Evolutionary conservation across 225 moss, liverwort and hornwort species (phyloP), one percentile per base, ranked within the genome.

Genomic region (Polytrichum formosum): DNA sequence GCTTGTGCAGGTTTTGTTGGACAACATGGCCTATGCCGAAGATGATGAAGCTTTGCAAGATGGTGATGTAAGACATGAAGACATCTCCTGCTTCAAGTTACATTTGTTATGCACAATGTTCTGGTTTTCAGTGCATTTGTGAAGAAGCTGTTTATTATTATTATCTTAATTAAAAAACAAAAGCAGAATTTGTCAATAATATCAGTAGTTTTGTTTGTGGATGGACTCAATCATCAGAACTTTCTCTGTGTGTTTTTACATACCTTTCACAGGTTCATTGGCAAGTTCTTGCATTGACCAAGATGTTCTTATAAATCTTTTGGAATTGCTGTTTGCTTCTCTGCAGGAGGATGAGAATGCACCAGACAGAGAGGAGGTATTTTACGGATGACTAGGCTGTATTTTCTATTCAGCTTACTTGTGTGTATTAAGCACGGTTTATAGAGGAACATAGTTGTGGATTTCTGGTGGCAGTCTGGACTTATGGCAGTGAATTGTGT

Each of bases 21-120:
- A 91, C 70, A 97, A 97, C 33, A 97, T 97, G 97, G 94, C 89
- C n/a, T 97, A 97, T 68, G 92, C 94, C 23, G 97, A 97, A 56
- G 92, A 97, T 63, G 97, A 97, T 67, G 97, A 97, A 89, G 97
- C 97, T 70, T 77, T 97, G 68, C 92, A 92, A 75, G 97, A 94
- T 83, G 97, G 94, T 54, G 93, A 97, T 85, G 97, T 94, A 94
- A 94, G 96, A 72, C 26, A 71, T 5, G 56, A 68, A 67, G 20
- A 58, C 58, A 26, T 46, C 61, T 56, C 20, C 29, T 10, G 9
- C 28, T 63, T 63, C 7, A 6, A n/a, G n/a, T 60, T 22, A 25
- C 25, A 60, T 60, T 2, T 46, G n/a, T 64, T 26, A 65, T 66
- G 4, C 63, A 37, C 69, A 63, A 70, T 69, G 25, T 54, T 60